These are phyloP conservation scores for Ormosia semicastrata DNA, from an alignment of 306 rosid species.

Conservation along the genomic window DNA sequence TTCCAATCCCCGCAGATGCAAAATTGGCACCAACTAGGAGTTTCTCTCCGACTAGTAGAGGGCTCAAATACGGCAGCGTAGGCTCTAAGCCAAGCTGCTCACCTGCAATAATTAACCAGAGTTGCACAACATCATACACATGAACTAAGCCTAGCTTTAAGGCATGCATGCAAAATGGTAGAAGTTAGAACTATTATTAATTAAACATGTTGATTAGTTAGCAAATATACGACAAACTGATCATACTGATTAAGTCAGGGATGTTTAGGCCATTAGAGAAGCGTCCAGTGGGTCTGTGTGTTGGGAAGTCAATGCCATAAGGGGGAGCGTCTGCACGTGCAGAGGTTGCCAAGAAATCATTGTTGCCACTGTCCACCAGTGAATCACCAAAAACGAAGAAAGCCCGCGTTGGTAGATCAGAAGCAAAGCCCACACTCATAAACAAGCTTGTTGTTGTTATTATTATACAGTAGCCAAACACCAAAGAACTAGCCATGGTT, in stretches of 20 bases:
- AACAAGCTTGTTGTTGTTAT: constrained; percentile 16
- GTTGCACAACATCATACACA: neutral
- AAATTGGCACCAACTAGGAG: constrained; percentile 87
- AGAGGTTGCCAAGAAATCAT: constrained; percentile 73
- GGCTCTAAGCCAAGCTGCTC: constrained; percentile 65
- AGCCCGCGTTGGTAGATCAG: constrained; percentile 43
- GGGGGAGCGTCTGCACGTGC: constrained; percentile 86
- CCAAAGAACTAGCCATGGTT: constrained; percentile 32
- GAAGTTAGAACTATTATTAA: neutral
- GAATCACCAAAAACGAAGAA: constrained; percentile 96
- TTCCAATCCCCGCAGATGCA: constrained; percentile 88
- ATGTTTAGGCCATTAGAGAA: constrained; percentile 92
- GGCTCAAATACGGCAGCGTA: constrained; percentile 76
- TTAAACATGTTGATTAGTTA: neutral
- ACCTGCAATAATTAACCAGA: constrained; percentile 37
- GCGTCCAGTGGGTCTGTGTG: constrained; percentile 72
- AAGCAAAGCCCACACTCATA: neutral
- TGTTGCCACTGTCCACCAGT: constrained; percentile 86
- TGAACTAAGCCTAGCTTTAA: neutral
- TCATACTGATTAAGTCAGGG: constrained; percentile 71
- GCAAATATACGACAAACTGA: neutral
- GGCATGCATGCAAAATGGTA: constrained; percentile 14
- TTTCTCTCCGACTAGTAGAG: constrained; percentile 43
- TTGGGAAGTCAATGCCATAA: constrained; percentile 81
- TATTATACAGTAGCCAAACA: neutral